Evolutionary conservation across 176 grass and related monocot genomes (phyloP).

Genomic region (Triticum aestivum): DNA sequence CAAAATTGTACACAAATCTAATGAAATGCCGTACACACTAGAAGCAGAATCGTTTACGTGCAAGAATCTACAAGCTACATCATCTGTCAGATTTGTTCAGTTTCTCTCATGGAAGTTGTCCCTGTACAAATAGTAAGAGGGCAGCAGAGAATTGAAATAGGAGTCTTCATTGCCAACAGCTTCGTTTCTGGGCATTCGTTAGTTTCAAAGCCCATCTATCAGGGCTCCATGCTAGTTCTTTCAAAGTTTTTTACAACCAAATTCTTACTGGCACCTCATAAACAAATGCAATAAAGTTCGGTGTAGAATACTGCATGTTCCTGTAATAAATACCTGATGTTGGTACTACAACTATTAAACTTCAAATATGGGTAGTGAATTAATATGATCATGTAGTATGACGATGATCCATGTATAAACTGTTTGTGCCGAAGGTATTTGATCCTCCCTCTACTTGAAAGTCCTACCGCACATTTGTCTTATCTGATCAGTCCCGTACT

Average conservation of each 20-base stretch:
- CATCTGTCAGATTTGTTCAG: not conserved
- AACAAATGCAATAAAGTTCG: conserved; percentile 4
- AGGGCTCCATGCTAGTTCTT: not conserved
- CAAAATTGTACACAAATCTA: conserved; percentile 2
- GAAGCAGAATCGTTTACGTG: not conserved
- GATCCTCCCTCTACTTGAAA: not conserved
- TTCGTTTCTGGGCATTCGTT: conserved; percentile 13
- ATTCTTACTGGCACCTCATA: not conserved
- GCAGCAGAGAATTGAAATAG: not conserved
- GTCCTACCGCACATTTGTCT: conserved; percentile 22
- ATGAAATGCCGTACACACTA: not conserved
- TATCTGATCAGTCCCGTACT: not conserved
- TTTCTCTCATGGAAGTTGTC: not conserved
- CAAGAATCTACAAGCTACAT: not conserved
- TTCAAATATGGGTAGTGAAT: not conserved
- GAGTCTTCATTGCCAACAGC: not conserved
- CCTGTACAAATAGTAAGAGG: not conserved
- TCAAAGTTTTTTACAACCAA: not conserved
- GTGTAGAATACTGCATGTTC: not conserved
- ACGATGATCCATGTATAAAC: not conserved
- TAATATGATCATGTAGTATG: not conserved
- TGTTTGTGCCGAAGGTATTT: not conserved
- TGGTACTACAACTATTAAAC: not conserved
- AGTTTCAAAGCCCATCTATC: not conserved
- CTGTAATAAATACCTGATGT: not conserved